These are phyloP conservation scores for Heracleum sosnowskyi DNA, from an alignment of 129 eudicot genomes.

Conservation along the genomic window DNA sequence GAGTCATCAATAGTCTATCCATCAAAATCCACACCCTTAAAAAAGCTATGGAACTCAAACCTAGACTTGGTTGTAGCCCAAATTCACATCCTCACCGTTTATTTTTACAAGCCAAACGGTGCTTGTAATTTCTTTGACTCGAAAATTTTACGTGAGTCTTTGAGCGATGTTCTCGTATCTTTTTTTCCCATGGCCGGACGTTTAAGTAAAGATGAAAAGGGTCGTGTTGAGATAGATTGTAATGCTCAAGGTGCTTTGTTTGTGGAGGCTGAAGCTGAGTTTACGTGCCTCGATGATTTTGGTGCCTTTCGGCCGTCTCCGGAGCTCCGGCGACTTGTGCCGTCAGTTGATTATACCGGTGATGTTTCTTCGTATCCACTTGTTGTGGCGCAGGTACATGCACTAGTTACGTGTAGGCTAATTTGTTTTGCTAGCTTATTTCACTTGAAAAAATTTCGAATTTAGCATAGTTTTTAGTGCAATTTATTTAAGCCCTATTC, in stretches of 20 bases:
- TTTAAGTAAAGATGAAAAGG: background rate
- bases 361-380: slow-evolving; percentile 45
- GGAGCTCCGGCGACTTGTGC: slow-evolving; percentile 8
- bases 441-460: too few species aligned
- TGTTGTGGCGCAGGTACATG: slow-evolving; percentile 40
- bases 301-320: background rate
- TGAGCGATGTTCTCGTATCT: slow-evolving; percentile 5
- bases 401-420: background rate
- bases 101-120: slow-evolving; percentile 43
- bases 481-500: too few species aligned
- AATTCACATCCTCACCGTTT: slow-evolving; percentile 42
- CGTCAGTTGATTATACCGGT: slow-evolving; percentile 28
- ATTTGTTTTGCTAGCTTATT: too few species aligned
- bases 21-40: slow-evolving; percentile 16
- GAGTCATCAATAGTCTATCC: slow-evolving; percentile 29
- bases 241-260: slow-evolving; percentile 46
- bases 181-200: slow-evolving; percentile 11
- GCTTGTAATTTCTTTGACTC: background rate
- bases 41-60: slow-evolving; percentile 41
- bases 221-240: slow-evolving; percentile 7
- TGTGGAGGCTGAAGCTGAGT: slow-evolving; percentile 48
- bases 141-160: background rate
- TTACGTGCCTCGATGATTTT: background rate
- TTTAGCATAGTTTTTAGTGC: too few species aligned
- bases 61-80: slow-evolving; percentile 42